Evolutionary conservation across 345 rosid genomes (phyloP), one percentile per base, ranked within the genome.

Genomic region (Balakata baccata): DNA sequence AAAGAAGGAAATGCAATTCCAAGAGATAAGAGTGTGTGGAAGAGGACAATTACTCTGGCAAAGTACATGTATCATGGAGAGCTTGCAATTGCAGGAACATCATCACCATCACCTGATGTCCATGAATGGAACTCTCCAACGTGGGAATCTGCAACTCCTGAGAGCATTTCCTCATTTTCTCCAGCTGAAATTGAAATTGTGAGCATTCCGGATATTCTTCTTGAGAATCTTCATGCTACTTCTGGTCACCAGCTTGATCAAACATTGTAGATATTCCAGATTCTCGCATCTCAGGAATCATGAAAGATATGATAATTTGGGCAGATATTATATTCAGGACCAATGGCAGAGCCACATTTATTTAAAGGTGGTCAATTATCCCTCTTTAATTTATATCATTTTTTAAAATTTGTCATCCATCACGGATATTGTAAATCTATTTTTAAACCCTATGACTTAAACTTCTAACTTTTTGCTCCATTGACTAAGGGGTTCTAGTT

Each of bases 31-130:
- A 69, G 65, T 10, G 61, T 52, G 41, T 75, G 78, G 85, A 58
- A 53, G 9, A 75, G 67, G 70, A 74, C 64, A 1, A 12, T 57
- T 46, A 43, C 51, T 25, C 16, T 78, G 29, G 75, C 74, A 37
- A 71, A 25, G 14, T 68, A 63, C 11, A 11, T 70, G 4, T 80
- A 68, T 34, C 14, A 71, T 6, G 77, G 81, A 54, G 68, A 71
- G 57, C 8, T 9, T 41, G 18, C 6, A 54, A 39, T 50, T 57
- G 59, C 5, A 7, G 71, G 64, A 62, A 52, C 49, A 8, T 39
- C 75, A 53, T 73, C 34, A 29, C 34, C 8, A 46, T 49, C 64
- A 45, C 64, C 45, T 1, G 50, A 77, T 22, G 23, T 13, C 22
- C 50, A 56, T 59, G 71, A 63, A 34, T 65, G 54, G 82, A 58